phyloP scores from a whole-genome alignment of 2,329 filamentous ascomycete genomes.

The Sporothrix humicola region DNA sequence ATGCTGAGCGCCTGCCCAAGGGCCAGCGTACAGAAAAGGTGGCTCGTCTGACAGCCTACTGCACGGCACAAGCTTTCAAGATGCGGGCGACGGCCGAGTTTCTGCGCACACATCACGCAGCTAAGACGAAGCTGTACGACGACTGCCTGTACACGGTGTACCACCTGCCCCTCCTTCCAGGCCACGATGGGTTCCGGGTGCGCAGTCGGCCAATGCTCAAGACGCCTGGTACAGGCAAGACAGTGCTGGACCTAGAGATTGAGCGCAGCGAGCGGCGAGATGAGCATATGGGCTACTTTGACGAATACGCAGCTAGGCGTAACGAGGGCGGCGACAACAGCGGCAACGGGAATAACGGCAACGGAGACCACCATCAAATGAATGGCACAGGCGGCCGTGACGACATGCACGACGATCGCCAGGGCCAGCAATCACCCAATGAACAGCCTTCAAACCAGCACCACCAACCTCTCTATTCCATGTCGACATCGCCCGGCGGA shows the following conservation, averaged over 20 bases:
- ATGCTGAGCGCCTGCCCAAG: slow-evolving; percentile 92
- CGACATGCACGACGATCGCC: neutral
- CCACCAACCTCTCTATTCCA: slow-evolving; percentile 20
- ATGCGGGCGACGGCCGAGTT: slow-evolving; percentile 88
- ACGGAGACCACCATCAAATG: neutral
- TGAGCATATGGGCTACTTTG: slow-evolving; percentile 90
- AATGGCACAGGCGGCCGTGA: neutral
- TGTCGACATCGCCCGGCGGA: slow-evolving; percentile 6
- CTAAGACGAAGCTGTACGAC: slow-evolving; percentile 95
- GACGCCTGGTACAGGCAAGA: slow-evolving; percentile 86
- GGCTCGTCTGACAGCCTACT: slow-evolving; percentile 91
- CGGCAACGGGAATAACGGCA: slow-evolving; percentile 33
- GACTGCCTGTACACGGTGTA: slow-evolving; percentile 97
- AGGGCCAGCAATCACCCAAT: neutral
- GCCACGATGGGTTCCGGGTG: slow-evolving; percentile 83
- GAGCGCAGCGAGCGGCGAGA: slow-evolving; percentile 89
- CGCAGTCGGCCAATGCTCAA: slow-evolving; percentile 90
- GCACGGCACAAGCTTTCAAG: slow-evolving; percentile 92
- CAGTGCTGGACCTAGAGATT: slow-evolving; percentile 91
- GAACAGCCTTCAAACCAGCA: neutral
- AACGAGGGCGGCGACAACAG: slow-evolving; percentile 36
- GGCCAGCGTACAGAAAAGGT: slow-evolving; percentile 84
- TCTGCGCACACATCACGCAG: slow-evolving; percentile 82
- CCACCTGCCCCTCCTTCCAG: slow-evolving; percentile 85
- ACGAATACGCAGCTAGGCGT: slow-evolving; percentile 58